These are phyloP conservation scores for Fusarium sp. DNA, from an alignment of 2,329 filamentous ascomycete species.

Conservation along the genomic window DNA sequence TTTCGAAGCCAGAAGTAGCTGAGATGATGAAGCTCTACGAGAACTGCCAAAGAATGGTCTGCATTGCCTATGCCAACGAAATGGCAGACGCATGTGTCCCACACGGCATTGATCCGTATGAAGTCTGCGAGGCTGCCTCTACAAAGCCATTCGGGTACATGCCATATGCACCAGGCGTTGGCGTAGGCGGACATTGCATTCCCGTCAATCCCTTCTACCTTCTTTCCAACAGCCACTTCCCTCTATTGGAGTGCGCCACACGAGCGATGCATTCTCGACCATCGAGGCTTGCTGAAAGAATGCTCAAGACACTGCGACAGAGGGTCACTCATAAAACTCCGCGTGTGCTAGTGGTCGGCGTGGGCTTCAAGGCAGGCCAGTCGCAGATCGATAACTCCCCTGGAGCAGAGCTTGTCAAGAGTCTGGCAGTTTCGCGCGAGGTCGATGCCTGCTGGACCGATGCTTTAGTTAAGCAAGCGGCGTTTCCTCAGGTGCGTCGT, in stretches of 20 bases:
- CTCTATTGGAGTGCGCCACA: slow-evolving; percentile 59
- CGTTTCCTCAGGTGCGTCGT: slow-evolving; percentile 55
- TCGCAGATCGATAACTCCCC: slow-evolving; percentile 61
- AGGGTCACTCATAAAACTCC: slow-evolving; percentile 31
- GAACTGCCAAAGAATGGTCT: slow-evolving; percentile 68
- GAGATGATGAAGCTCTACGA: slow-evolving; percentile 70
- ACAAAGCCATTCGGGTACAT: slow-evolving; percentile 67
- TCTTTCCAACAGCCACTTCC: slow-evolving; percentile 60
- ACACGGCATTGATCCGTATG: slow-evolving; percentile 62
- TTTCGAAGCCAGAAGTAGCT: slow-evolving; percentile 65
- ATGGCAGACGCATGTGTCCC: slow-evolving; percentile 65
- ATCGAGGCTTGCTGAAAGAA: slow-evolving; percentile 52
- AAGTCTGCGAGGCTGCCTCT: slow-evolving; percentile 62
- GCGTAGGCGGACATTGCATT: slow-evolving; percentile 68
- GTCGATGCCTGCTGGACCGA: slow-evolving; percentile 59
- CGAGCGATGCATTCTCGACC: slow-evolving; percentile 59
- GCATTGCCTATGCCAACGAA: slow-evolving; percentile 67
- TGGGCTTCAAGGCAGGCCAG: slow-evolving; percentile 64
- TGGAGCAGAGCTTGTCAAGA: slow-evolving; percentile 56
- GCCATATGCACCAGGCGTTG: slow-evolving; percentile 60
- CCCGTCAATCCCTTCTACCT: slow-evolving; percentile 68
- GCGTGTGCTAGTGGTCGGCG: slow-evolving; percentile 58
- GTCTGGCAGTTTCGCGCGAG: slow-evolving; percentile 51
- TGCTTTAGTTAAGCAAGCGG: slow-evolving; percentile 56
- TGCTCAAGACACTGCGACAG: slow-evolving; percentile 45